Percentiles rank a stretch among this genome's conserved stretches.
Evolutionary conservation across 2,329 filamentous ascomycete genomes (phyloP).

Genomic region (Shiraia sp.): DNA sequence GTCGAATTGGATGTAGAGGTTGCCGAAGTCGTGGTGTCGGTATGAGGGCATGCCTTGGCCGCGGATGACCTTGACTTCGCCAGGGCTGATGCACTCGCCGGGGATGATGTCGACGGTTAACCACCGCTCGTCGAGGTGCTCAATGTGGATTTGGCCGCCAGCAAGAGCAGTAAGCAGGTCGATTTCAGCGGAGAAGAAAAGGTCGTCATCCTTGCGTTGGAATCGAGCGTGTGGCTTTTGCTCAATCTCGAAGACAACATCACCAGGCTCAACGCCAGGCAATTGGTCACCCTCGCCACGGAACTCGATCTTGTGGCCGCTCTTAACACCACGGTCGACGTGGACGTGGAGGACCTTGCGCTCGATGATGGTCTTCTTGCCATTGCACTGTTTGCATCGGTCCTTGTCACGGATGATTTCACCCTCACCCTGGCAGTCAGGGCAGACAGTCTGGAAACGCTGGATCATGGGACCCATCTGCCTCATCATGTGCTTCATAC

Average conservation of each 20-base stretch:
- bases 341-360: slow-evolving; percentile 98
- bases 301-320: slow-evolving; percentile 96
- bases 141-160: slow-evolving; percentile 86
- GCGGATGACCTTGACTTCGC: slow-evolving; percentile 88
- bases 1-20: slow-evolving; percentile 95
- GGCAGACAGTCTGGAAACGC: slow-evolving; percentile 98
- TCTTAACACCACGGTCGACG: slow-evolving; percentile 91
- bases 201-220: slow-evolving; percentile 92
- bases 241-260: slow-evolving; percentile 98
- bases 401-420: slow-evolving; percentile 97
- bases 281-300: slow-evolving; percentile 95
- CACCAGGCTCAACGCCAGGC: slow-evolving; percentile 88
- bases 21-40: slow-evolving; percentile 92
- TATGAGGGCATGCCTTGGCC: slow-evolving; percentile 97
- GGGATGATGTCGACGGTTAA: slow-evolving; percentile 89
- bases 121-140: slow-evolving; percentile 98
- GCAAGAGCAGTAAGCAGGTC: slow-evolving; percentile 93
- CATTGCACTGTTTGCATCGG: slow-evolving; percentile 92
- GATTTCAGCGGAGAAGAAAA: slow-evolving; percentile 93
- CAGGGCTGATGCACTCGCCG: slow-evolving; percentile 91
- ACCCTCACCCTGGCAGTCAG: slow-evolving; percentile 96
- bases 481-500: slow-evolving; percentile 99
- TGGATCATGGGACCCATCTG: slow-evolving; percentile 99
- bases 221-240: slow-evolving; percentile 98
- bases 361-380: slow-evolving; percentile 98